phyloP scores from a whole-genome alignment of 192 early-diverging fungal genomes.

The Kappamyces sp. region DNA sequence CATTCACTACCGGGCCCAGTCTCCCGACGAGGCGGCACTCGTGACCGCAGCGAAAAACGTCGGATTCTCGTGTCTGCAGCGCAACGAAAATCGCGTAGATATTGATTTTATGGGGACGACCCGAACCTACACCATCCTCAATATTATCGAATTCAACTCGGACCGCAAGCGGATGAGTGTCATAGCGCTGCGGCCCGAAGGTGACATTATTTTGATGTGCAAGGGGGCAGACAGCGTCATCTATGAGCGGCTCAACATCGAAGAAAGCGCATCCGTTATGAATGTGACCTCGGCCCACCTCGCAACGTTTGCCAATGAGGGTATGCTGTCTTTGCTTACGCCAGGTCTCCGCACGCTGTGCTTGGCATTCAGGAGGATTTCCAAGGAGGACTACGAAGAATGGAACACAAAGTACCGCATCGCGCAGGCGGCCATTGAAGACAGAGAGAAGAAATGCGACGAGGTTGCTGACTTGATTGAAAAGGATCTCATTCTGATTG shows the following conservation, averaged over 20 bases:
- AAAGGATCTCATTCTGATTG: slow-evolving; percentile 70
- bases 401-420: slow-evolving; percentile 72
- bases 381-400: slow-evolving; percentile 62
- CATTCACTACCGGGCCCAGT: slow-evolving; percentile 79
- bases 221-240: slow-evolving; percentile 98
- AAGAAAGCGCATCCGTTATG: not conserved
- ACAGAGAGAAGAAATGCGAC: slow-evolving; percentile 71
- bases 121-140: slow-evolving; percentile 68
- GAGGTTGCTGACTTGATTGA: slow-evolving; percentile 75
- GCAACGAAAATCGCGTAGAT: slow-evolving; percentile 60
- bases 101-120: slow-evolving; percentile 74
- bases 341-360: slow-evolving; percentile 91
- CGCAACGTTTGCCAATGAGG: slow-evolving; percentile 18
- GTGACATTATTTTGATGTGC: slow-evolving; percentile 71
- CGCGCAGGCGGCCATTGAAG: slow-evolving; percentile 63
- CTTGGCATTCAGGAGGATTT: slow-evolving; percentile 69
- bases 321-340: slow-evolving; percentile 18
- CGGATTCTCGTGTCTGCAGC: slow-evolving; percentile 77
- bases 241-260: slow-evolving; percentile 62
- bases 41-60: slow-evolving; percentile 84
- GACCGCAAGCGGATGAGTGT: slow-evolving; percentile 94
- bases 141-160: slow-evolving; percentile 91
- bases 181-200: slow-evolving; percentile 75
- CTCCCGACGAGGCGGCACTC: slow-evolving; percentile 93
- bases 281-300: slow-evolving; percentile 12